Base-by-base conservation (phyloP, 1,139 yeast species). In the Candida buenavistaensis region DNA sequence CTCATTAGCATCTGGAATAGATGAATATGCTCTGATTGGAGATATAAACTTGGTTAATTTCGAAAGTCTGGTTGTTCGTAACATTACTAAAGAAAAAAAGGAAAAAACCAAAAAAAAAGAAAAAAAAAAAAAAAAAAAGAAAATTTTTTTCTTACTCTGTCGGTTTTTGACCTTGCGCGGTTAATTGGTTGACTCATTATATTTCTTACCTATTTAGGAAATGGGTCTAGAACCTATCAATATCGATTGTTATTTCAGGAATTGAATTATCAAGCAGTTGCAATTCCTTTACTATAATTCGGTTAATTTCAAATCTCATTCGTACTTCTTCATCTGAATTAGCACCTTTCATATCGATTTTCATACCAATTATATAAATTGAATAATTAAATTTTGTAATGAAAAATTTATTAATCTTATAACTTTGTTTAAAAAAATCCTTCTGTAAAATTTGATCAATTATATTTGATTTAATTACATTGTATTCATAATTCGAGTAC, bases 301-400 rank as follows among this genome's bases (percentile, higher is more conserved):
- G 66, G 36, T 68, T 66, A 2, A 78, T 62, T 36, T 82, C 81
- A 44, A 72, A 69, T 35, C 84, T 55, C 28, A 83, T 51, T 22
- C 68, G 59, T 1, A 78, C 59, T 50, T 83, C 92, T 38, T 82
- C 88, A 40, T 82, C 87, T 38, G 75, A 75, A 5, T 83, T 75
- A 1, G 81, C 84, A n/a, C 90, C 90, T 30, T 63, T 58, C 83
- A 83, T 79, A 20, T 54, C 55, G 6, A 83, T 46, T 37, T 64
- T 69, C 24, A 82, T 46, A 2, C 87, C 74, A 2, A 80, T 75
- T 12, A 83, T 71, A 45, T 68, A 77, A 4, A 80, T 57, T 36
- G 70, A 72, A 51, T 79, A 75, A 52, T 80, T 82, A 37, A 82
- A 79, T 46, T 81, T 79, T 7, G 85, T 70, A 10, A 83, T 62